Evolutionary conservation across 2,329 filamentous ascomycete species (phyloP).

Genomic region (Metarhizium brunneum): DNA sequence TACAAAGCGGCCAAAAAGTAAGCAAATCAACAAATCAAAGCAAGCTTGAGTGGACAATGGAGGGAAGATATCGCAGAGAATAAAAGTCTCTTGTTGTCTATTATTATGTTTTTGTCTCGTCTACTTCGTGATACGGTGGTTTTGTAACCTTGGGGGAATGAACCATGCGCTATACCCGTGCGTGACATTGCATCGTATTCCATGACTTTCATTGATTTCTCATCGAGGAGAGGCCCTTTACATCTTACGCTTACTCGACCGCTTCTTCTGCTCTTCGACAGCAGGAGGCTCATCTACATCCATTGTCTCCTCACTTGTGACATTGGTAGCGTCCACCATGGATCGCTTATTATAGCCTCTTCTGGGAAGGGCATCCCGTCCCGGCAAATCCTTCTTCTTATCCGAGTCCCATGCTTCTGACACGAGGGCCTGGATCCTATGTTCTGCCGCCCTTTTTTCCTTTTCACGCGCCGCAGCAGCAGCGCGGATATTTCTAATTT

Average conservation of each 20-base stretch:
- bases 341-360: slow-evolving; percentile 22
- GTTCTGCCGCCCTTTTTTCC: slow-evolving; percentile 38
- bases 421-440: slow-evolving; percentile 39
- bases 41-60: background rate
- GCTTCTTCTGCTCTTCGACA: slow-evolving; percentile 38
- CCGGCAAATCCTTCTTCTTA: slow-evolving; percentile 18
- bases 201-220: slow-evolving; percentile 4
- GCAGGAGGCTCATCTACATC: slow-evolving; percentile 45
- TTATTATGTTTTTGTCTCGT: slow-evolving; percentile 18
- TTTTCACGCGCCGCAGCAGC: slow-evolving; percentile 44
- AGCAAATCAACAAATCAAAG: background rate
- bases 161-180: background rate
- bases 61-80: background rate
- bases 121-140: slow-evolving; percentile 16
- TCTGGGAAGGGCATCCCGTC: slow-evolving; percentile 16
- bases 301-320: slow-evolving; percentile 40
- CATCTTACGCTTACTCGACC: slow-evolving; percentile 45
- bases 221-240: slow-evolving; percentile 16
- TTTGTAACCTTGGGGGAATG: background rate
- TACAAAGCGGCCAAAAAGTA: background rate
- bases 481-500: slow-evolving; percentile 58
- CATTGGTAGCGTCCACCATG: slow-evolving; percentile 33
- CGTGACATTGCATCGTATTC: background rate
- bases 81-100: slow-evolving; percentile 11
- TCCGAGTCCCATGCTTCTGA: slow-evolving; percentile 35